A percentile compares a stretch with the other conserved stretches of the same genome.
Conservation (phyloP, 192 early-diverging fungal genomes). For the Coemansia sp. region DNA sequence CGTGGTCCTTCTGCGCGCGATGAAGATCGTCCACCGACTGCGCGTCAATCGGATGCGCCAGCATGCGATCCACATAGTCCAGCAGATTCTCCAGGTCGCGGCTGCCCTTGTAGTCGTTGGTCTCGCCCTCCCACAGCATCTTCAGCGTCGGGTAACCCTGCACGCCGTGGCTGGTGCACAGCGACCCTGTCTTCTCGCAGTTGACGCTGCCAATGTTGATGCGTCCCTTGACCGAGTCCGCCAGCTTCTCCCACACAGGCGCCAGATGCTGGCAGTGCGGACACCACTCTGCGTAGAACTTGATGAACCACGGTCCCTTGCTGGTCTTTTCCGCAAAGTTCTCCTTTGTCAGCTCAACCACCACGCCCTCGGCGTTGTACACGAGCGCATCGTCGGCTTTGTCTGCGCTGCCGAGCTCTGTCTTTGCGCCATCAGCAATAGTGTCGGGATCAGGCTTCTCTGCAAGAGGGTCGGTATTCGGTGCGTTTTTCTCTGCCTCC, state of each 20-base stretch:
- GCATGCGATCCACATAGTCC: constrained; percentile 57
- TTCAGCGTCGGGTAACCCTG: constrained; percentile 87
- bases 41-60: constrained; percentile 43
- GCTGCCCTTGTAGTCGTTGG: constrained; percentile 44
- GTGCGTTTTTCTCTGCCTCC: not conserved
- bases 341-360: constrained; percentile 57
- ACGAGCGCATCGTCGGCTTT: constrained; percentile 5
- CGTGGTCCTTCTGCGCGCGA: constrained; percentile 43
- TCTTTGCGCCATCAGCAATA: not conserved
- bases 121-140: constrained; percentile 59
- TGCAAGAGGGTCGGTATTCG: not conserved
- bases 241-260: constrained; percentile 77
- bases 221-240: constrained; percentile 58
- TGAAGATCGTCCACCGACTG: constrained; percentile 45
- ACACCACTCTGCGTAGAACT: constrained; percentile 92
- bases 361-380: constrained; percentile 59
- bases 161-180: constrained; percentile 70
- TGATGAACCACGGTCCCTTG: constrained; percentile 77
- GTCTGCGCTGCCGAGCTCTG: constrained; percentile 2
- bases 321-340: constrained; percentile 59
- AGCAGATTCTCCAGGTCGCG: constrained; percentile 57
- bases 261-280: constrained; percentile 84
- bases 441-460: not conserved
- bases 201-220: constrained; percentile 87
- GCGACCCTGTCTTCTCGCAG: constrained; percentile 65